Percentiles rank a stretch among this genome's conserved stretches.
Conservation (phyloP, 1,139 yeast species). For the Suhomyces bokatorum region DNA sequence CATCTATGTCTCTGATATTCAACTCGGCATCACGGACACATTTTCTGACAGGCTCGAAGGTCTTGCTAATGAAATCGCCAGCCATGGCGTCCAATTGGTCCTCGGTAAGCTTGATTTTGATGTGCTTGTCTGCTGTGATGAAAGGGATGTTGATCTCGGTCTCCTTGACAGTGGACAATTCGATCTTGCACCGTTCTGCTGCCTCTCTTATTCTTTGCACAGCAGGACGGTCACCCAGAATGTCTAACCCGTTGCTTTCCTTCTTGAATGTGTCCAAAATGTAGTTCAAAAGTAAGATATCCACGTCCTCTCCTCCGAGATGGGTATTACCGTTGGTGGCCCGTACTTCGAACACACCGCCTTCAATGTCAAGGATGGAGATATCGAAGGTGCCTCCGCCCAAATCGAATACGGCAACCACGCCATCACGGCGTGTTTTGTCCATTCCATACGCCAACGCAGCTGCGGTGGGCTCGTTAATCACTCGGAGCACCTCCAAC, state of each 20-base stretch:
- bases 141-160: slow-evolving; percentile 67
- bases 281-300: slow-evolving; percentile 56
- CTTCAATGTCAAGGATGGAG: slow-evolving; percentile 74
- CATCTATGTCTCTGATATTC: slow-evolving; percentile 62
- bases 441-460: slow-evolving; percentile 77
- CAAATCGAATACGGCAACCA: slow-evolving; percentile 73
- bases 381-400: slow-evolving; percentile 89
- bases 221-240: slow-evolving; percentile 46
- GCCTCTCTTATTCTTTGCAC: slow-evolving; percentile 73
- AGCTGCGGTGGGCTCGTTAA: slow-evolving; percentile 83
- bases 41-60: slow-evolving; percentile 64
- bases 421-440: slow-evolving; percentile 53
- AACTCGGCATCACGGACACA: slow-evolving; percentile 73
- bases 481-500: slow-evolving; percentile 63
- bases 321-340: slow-evolving; percentile 87
- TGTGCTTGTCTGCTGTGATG: slow-evolving; percentile 50
- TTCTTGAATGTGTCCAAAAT: slow-evolving; percentile 50
- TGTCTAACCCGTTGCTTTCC: slow-evolving; percentile 44
- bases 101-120: slow-evolving; percentile 55
- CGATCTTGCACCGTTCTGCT: slow-evolving; percentile 71
- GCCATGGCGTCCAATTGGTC: slow-evolving; percentile 65
- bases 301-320: slow-evolving; percentile 83
- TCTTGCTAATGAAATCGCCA: slow-evolving; percentile 56
- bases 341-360: slow-evolving; percentile 78
- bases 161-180: slow-evolving; percentile 58